These are phyloP conservation scores for Calocybe gambosa DNA, from an alignment of 1,284 basidiomycete genomes.

Conservation along the genomic window DNA sequence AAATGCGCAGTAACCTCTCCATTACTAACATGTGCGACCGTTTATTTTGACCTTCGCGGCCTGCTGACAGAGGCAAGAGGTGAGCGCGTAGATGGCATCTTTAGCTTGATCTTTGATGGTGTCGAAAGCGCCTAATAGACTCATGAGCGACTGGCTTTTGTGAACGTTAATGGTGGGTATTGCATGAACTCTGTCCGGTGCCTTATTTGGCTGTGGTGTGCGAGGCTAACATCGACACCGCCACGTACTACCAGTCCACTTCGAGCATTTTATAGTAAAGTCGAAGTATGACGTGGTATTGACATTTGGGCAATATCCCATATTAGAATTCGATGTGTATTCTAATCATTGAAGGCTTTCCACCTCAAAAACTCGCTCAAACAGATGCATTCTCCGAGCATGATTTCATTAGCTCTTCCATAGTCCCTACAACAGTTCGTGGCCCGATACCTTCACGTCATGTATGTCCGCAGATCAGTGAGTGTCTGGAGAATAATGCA, in stretches of 20 bases:
- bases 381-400: no score
- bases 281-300: no score
- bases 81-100: conserved; percentile 73
- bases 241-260: conserved; percentile 2
- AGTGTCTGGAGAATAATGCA: no score
- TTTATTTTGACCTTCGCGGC: conserved; percentile 88
- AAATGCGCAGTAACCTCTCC: not conserved
- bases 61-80: conserved; percentile 74
- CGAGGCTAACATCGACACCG: conserved; percentile 10
- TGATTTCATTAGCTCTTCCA: no score
- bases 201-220: conserved; percentile 9
- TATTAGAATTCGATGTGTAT: no score
- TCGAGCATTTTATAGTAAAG: no score
- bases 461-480: no score
- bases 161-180: not conserved
- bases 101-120: conserved; percentile 68
- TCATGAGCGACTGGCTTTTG: conserved; percentile 21
- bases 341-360: no score
- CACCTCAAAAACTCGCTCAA: no score
- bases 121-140: conserved; percentile 44
- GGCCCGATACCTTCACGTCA: no score
- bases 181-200: conserved; percentile 1
- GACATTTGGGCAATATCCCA: no score
- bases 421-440: no score
- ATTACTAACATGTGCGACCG: conserved; percentile 73